Evolutionary conservation across 208 protist species (phyloP).

Genomic region (Leishmania guyanensis): DNA sequence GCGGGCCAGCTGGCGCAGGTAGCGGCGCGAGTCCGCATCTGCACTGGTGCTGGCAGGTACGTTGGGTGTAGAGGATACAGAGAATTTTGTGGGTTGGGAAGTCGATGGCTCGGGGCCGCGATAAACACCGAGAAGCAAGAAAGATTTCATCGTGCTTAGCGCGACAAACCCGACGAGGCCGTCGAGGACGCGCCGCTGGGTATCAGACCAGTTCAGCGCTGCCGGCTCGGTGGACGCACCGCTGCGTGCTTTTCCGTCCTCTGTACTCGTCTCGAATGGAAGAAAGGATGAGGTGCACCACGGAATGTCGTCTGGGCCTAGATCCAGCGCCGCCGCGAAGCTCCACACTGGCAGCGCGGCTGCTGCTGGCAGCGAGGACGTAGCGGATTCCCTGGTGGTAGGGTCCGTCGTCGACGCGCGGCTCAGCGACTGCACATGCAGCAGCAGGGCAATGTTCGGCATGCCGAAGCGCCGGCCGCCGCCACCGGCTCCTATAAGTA

Average conservation of each 20-base stretch:
- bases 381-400: background rate
- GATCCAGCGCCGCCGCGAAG: conserved; percentile 65
- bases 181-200: conserved; percentile 22
- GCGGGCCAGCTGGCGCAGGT: conserved; percentile 53
- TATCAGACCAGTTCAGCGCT: conserved; percentile 22
- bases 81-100: background rate
- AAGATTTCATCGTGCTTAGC: conserved; percentile 71
- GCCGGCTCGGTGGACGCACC: conserved; percentile 12
- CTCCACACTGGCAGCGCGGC: conserved; percentile 35
- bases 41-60: background rate
- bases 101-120: conserved; percentile 15
- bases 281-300: conserved; percentile 82
- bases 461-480: conserved; percentile 85
- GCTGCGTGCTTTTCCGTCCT: conserved; percentile 2
- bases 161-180: conserved; percentile 62
- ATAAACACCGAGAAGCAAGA: conserved; percentile 59
- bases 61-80: background rate
- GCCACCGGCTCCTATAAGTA: conserved; percentile 77
- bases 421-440: conserved; percentile 38
- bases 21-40: conserved; percentile 2
- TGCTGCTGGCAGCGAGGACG: background rate
- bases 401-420: background rate
- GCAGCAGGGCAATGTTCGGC: conserved; percentile 73
- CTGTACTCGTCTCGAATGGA: conserved; percentile 28
- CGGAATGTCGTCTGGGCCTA: conserved; percentile 65